A percentile compares a stretch with the other conserved stretches of the same genome.
These are phyloP conservation scores for Chalciporus sphaerocephalus DNA, from an alignment of 768 basidiomycete genomes.

Conservation along the genomic window DNA sequence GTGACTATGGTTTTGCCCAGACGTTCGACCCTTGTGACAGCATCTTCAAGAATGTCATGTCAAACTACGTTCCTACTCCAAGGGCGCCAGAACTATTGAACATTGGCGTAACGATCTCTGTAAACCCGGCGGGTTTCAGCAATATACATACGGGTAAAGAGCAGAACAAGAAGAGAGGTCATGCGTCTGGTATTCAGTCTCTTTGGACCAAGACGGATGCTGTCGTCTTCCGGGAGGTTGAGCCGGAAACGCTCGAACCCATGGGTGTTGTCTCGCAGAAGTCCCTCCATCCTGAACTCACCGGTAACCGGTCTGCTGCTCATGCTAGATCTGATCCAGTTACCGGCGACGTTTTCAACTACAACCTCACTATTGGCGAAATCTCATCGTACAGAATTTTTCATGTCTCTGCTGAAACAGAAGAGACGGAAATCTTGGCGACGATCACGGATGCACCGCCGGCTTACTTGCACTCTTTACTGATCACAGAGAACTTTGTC, in stretches of 20 bases:
- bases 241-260: slow-evolving; percentile 37
- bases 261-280: slow-evolving; percentile 28
- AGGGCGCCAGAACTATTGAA: slow-evolving; percentile 11
- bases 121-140: slow-evolving; percentile 27
- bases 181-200: slow-evolving; percentile 24
- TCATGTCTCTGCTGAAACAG: slow-evolving; percentile 30
- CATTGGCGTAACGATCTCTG: slow-evolving; percentile 28
- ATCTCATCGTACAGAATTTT: slow-evolving; percentile 31
- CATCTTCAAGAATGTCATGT: slow-evolving; percentile 25
- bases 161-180: slow-evolving; percentile 18
- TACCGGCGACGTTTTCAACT: slow-evolving; percentile 37
- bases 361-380: slow-evolving; percentile 27
- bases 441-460: slow-evolving; percentile 35
- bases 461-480: slow-evolving; percentile 37
- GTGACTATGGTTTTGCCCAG: not conserved
- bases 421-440: slow-evolving; percentile 33
- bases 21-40: no score
- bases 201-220: slow-evolving; percentile 34
- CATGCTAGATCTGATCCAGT: slow-evolving; percentile 36
- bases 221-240: slow-evolving; percentile 27
- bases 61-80: slow-evolving; percentile 20
- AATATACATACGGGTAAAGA: slow-evolving; percentile 19
- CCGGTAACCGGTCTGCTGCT: slow-evolving; percentile 32
- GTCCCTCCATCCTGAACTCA: slow-evolving; percentile 31
- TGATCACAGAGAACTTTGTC: slow-evolving; percentile 35